phyloP scores from a whole-genome alignment of 192 early-diverging fungal species.

The Gryganskiella cystojenkinii region DNA sequence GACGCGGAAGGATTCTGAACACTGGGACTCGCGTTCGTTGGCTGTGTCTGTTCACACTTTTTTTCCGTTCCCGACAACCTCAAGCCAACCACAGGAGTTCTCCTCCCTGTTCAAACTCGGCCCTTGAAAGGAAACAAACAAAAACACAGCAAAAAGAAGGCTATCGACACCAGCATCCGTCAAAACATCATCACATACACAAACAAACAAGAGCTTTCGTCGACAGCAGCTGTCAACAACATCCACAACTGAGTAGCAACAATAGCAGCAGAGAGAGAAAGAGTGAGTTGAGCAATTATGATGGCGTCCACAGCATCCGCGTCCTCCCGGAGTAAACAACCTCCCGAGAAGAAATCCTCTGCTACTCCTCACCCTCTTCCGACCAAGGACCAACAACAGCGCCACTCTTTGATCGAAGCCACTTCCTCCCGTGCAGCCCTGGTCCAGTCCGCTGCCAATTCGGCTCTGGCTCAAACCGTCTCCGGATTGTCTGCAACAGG shows the following conservation, averaged over 20 bases:
- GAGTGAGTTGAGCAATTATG: constrained; percentile 2
- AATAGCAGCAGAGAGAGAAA: neutral
- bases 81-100: too few relatives aligned
- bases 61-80: too few relatives aligned
- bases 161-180: too few relatives aligned
- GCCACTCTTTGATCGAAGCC: constrained; percentile 5
- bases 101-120: neutral
- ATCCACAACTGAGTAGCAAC: neutral
- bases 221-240: too few relatives aligned
- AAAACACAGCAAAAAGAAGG: too few relatives aligned
- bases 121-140: too few relatives aligned
- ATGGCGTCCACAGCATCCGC: constrained; percentile 41
- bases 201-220: too few relatives aligned
- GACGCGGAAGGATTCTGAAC: too few relatives aligned
- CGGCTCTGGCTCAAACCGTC: constrained; percentile 40
- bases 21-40: too few relatives aligned
- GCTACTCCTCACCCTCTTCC: too few relatives aligned
- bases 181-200: too few relatives aligned
- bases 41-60: too few relatives aligned
- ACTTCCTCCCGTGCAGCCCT: constrained; percentile 19
- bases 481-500: constrained; percentile 50
- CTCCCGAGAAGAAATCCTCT: neutral
- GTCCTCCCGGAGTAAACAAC: constrained; percentile 25
- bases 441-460: constrained; percentile 23
- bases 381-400: constrained; percentile 10